Conservation (phyloP, 164 flowering plant species). For the Echeveria elegans region DNA sequence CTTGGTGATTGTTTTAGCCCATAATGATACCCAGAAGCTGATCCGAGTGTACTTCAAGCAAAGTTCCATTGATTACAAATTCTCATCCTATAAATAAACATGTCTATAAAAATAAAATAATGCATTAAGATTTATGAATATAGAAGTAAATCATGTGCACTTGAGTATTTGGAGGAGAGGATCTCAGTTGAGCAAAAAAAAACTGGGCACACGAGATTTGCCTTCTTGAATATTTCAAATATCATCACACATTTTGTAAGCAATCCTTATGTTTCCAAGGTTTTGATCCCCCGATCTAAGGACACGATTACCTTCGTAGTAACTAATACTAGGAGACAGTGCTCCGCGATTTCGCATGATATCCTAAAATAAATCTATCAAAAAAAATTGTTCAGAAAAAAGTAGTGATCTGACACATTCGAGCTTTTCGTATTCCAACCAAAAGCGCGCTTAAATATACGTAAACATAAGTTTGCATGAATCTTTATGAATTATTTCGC, state of each 20-base stretch:
- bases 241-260: neutral
- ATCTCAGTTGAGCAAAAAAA: neutral
- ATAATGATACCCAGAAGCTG: no score
- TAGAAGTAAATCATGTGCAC: neutral
- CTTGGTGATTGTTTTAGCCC: no score
- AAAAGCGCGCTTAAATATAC: no score
- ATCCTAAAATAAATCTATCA: neutral
- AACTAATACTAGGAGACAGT: neutral
- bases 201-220: neutral
- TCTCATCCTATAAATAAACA: no score
- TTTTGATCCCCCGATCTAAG: neutral
- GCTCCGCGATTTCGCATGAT: neutral
- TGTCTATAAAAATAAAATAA: no score
- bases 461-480: no score
- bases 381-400: neutral
- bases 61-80: no score
- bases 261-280: slow-evolving; percentile 1
- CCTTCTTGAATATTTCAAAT: neutral
- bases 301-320: neutral
- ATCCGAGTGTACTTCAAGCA: no score
- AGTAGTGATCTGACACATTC: no score
- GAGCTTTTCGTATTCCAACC: no score
- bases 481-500: no score
- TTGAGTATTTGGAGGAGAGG: neutral
- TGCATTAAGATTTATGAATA: no score